Conservation (phyloP, 257 asterid species). For the Fraxinus anomala region DNA sequence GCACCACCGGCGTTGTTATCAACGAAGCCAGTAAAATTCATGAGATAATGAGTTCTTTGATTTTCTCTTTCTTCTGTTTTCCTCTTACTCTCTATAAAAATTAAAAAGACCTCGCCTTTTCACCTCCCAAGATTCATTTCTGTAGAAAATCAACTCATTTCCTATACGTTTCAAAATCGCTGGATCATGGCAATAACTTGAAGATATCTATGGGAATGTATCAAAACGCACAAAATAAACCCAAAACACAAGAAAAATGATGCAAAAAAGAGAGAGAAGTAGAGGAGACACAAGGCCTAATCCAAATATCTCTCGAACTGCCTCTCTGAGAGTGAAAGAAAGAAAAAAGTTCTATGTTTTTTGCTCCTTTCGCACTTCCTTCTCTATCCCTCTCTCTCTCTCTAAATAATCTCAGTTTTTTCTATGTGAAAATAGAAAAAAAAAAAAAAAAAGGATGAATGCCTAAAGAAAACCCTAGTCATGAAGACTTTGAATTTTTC, state of each 20-base stretch:
- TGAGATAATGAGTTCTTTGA: slow-evolving; percentile 39
- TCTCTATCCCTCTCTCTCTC: background rate
- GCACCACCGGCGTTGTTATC: slow-evolving; percentile 64
- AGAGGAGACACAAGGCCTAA: background rate
- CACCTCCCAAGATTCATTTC: background rate
- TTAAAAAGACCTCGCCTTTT: background rate
- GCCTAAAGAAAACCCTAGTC: slow-evolving; percentile 28
- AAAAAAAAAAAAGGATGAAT: background rate
- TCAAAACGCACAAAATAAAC: slow-evolving; percentile 1
- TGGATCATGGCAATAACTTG: background rate
- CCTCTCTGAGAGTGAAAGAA: background rate
- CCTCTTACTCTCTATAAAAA: background rate
- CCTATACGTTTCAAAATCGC: slow-evolving; percentile 16
- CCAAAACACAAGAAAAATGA: slow-evolving; percentile 1
- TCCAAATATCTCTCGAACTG: background rate
- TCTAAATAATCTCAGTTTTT: background rate
- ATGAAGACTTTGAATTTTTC: slow-evolving; percentile 3
- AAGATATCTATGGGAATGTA: background rate
- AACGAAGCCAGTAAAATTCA: slow-evolving; percentile 93
- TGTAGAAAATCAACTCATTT: slow-evolving; percentile 23
- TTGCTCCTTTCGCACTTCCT: background rate
- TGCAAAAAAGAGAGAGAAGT: background rate
- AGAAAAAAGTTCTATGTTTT: background rate
- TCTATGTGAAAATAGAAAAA: background rate
- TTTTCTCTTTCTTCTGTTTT: slow-evolving; percentile 3